phyloP scores from a whole-genome alignment of 2,329 filamentous ascomycete species.

The Apiospora arundinis region DNA sequence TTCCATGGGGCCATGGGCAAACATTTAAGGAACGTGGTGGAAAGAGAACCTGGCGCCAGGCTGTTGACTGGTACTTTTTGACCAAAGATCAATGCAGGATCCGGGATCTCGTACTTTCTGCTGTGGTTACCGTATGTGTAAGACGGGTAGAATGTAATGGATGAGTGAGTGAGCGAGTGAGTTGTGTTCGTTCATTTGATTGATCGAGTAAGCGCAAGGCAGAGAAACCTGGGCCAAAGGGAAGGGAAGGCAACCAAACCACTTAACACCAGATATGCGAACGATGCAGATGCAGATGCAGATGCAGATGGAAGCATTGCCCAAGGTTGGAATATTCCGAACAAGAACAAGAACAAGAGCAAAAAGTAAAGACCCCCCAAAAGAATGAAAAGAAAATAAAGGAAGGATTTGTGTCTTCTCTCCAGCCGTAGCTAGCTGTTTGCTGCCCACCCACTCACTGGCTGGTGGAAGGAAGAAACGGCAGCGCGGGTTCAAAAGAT shows the following conservation, averaged over 20 bases:
- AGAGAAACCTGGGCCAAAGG: not conserved
- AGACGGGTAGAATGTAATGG: not conserved
- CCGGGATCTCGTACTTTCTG: not conserved
- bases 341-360: not conserved
- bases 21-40: not conserved
- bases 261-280: not conserved
- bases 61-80: not conserved
- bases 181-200: not conserved
- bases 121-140: not conserved
- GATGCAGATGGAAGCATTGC: not conserved
- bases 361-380: not conserved
- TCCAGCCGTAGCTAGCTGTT: not conserved
- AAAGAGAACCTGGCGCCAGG: not conserved
- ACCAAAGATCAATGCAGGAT: not conserved
- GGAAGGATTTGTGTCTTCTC: not conserved
- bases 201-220: slow-evolving; percentile 8
- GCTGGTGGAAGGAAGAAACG: no score
- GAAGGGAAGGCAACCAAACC: not conserved
- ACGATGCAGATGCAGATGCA: not conserved
- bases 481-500: no score
- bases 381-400: not conserved
- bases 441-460: not conserved
- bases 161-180: not conserved
- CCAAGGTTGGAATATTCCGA: not conserved
- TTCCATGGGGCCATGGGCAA: not conserved